A percentile compares a stretch with the other conserved stretches of the same genome.
These are phyloP conservation scores for Draba incana DNA, from an alignment of 345 rosid species.

Conservation along the genomic window DNA sequence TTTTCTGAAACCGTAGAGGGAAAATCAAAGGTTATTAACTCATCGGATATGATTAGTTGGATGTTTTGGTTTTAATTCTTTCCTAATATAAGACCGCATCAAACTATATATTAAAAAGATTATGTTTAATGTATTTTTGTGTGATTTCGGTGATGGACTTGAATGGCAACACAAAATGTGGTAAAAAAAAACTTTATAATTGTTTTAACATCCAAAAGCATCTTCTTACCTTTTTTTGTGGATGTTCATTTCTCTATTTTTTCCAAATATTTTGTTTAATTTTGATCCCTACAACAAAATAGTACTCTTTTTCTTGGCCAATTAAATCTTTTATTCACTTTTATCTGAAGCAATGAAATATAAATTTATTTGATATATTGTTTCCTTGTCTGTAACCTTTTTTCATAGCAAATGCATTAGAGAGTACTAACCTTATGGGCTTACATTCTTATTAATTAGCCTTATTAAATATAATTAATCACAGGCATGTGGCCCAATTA, in stretches of 20 bases:
- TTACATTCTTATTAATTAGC: slow-evolving; percentile 13
- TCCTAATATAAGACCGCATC: neutral
- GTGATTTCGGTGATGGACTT: neutral
- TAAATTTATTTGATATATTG: neutral
- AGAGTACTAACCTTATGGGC: neutral
- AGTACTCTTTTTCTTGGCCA: neutral
- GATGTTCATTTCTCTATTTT: neutral
- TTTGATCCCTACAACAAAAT: neutral
- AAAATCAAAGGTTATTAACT: slow-evolving; percentile 16
- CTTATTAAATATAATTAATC: neutral
- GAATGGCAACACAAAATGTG: neutral
- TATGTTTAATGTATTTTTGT: neutral
- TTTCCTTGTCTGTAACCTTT: neutral
- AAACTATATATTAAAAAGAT: neutral
- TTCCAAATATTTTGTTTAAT: neutral
- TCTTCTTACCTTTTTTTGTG: neutral
- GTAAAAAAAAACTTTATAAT: neutral
- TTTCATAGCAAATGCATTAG: neutral
- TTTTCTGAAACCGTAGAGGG: neutral
- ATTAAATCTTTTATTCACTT: neutral
- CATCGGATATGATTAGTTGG: neutral
- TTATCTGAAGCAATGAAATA: neutral
- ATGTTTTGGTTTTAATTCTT: neutral
- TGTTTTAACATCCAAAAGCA: neutral
- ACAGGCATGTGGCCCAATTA: slow-evolving; percentile 3